Base-by-base conservation (phyloP, 2,329 filamentous ascomycete genomes). In the Microsporum ferrugineum region DNA sequence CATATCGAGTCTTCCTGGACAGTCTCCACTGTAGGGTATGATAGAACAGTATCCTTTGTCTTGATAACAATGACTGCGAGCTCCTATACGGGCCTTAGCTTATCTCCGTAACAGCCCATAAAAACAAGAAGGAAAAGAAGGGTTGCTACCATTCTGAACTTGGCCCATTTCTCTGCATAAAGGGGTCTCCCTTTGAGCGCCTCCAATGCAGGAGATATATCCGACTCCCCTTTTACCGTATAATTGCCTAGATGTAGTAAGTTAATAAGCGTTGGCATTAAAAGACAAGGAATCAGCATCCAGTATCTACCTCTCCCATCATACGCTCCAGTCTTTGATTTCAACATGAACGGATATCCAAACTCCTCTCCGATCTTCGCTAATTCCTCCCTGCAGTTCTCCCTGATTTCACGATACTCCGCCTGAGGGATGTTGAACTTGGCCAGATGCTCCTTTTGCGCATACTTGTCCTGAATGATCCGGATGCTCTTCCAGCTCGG, bases 1-100 rank as follows among this genome's bases (percentile, higher is more conserved):
- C 94, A 97, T 68, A 99, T 91, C 70, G 86, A 94, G 73, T 97
- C 89, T 74, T 96, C 89, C 68, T 99, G 94, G 34, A 97, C 83
- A 0, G 92, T 97, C 78, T 99, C 94, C 1, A 96, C 91, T 0
- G 87, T 88, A 0, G 94, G 91, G 71, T 94, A 97, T 3, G 91
- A 84, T 36, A 91, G 77, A 2, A 83, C 79, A 3, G 77, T 75
- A 66, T 95, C 85, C 70, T 91, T 88, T 0, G 89, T 95, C 70
- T 95, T 88, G 61, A 97, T 84, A 6, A 96, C 92, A 85, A 97
- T 96, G 66, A 96, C 91, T 3, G 94, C 89, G 59, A 97, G 78
- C 76, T 97, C 92, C 75, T 76, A 65, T 12, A 61, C 27, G 8
- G 8, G 34, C 10, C 27, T 29, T 34, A 23, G 36, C n/a, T 14